A percentile compares a stretch with the other conserved stretches of the same genome.
Conservation (phyloP, 352 stramenopile species). For the Globisporangium paddicum region DNA sequence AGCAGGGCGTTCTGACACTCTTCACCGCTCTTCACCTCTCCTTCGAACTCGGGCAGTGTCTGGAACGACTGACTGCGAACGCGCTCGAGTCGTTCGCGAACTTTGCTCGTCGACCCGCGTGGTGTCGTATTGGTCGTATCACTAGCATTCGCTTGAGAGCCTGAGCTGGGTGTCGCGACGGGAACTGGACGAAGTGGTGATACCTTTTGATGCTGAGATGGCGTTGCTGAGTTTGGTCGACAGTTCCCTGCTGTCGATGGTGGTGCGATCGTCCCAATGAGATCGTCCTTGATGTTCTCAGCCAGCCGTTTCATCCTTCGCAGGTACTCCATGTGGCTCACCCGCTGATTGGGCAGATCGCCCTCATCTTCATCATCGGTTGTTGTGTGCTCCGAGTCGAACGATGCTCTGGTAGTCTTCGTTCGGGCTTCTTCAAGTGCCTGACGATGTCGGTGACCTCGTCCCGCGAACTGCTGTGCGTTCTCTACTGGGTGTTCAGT, state of each 20-base stretch:
- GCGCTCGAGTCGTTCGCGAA: conserved; percentile 28
- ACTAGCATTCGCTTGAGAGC: background rate
- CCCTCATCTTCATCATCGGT: conserved; percentile 24
- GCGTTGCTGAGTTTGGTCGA: no score
- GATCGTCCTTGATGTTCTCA: conserved; percentile 59
- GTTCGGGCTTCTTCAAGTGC: conserved; percentile 25
- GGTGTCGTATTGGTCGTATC: background rate
- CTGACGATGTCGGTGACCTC: conserved; percentile 21
- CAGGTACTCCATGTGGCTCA: conserved; percentile 70
- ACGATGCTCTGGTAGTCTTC: background rate
- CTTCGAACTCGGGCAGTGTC: background rate
- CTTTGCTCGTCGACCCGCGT: conserved; percentile 21
- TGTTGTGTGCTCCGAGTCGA: background rate
- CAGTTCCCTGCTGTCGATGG: background rate
- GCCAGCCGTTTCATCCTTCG: conserved; percentile 59
- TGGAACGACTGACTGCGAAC: conserved; percentile 16
- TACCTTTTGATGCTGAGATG: background rate
- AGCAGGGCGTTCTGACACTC: background rate
- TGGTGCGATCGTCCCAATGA: conserved; percentile 14
- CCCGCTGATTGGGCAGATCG: conserved; percentile 44
- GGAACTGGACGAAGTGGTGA: background rate
- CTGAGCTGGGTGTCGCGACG: background rate
- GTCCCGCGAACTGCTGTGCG: background rate
- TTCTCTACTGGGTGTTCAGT: background rate
- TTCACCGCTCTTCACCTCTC: background rate